Conservation (phyloP, 1,284 basidiomycete genomes). For the Papiliotrema laurentii region DNA sequence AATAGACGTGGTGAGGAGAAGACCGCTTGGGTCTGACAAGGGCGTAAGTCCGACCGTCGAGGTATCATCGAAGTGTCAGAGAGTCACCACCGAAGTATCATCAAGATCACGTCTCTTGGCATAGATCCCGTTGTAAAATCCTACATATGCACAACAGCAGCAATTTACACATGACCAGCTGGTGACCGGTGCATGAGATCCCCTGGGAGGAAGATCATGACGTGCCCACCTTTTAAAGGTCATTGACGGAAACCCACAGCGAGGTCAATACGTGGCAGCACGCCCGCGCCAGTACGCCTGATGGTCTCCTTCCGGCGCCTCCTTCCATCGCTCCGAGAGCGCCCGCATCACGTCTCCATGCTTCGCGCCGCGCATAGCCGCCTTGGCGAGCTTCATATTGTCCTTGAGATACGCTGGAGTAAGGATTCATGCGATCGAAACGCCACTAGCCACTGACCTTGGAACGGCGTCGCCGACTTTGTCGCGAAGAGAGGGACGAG, state of each 20-base stretch:
- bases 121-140: too few relatives aligned
- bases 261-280: too few relatives aligned
- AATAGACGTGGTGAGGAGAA: neutral
- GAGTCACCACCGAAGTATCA: too few relatives aligned
- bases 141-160: too few relatives aligned
- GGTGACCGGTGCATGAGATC: too few relatives aligned
- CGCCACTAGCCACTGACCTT: conserved; percentile 21
- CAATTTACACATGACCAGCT: too few relatives aligned
- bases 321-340: conserved; percentile 35
- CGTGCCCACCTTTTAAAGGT: too few relatives aligned
- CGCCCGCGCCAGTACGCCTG: conserved; percentile 18
- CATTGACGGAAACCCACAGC: too few relatives aligned
- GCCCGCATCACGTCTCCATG: conserved; percentile 44
- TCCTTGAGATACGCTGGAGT: conserved; percentile 34
- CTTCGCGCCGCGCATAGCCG: conserved; percentile 27
- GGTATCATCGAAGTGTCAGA: too few relatives aligned
- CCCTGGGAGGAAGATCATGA: too few relatives aligned
- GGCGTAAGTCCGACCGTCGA: too few relatives aligned
- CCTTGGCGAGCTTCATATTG: conserved; percentile 40
- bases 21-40: neutral
- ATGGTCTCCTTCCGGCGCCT: conserved; percentile 19
- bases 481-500: conserved; percentile 38
- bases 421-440: neutral
- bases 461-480: conserved; percentile 29
- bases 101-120: too few relatives aligned